Evolutionary conservation across 257 asterid species (phyloP).

Genomic region (Dorcoceras hygrometricum): DNA sequence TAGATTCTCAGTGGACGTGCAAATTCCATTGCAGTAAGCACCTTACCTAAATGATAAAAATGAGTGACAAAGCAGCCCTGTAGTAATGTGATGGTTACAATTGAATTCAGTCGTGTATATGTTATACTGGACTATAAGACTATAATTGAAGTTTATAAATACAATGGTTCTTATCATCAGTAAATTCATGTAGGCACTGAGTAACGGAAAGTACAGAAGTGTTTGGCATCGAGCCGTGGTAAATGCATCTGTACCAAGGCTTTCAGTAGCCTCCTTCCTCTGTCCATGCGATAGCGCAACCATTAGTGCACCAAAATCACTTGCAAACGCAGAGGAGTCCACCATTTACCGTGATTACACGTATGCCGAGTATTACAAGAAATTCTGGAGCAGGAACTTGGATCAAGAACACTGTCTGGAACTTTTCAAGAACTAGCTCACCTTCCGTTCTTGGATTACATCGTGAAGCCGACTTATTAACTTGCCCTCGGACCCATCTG

Average conservation of each 20-base stretch:
- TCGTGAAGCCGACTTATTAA: background rate
- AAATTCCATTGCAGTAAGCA: background rate
- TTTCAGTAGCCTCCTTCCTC: constrained; percentile 85
- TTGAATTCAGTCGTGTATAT: background rate
- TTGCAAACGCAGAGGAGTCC: constrained; percentile 34
- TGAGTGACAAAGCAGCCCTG: background rate
- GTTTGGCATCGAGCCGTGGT: constrained; percentile 93
- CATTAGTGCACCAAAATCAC: constrained; percentile 67
- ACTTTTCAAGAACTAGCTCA: constrained; percentile 54
- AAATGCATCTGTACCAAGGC: constrained; percentile 54
- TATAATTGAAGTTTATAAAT: background rate
- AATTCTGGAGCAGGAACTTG: constrained; percentile 84
- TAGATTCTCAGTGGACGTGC: background rate
- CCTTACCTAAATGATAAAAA: background rate
- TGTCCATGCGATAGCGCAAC: constrained; percentile 67
- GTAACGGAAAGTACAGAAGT: constrained; percentile 78
- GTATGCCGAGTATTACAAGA: constrained; percentile 71
- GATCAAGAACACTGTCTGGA: constrained; percentile 82
- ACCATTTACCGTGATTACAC: constrained; percentile 58
- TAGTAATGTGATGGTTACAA: background rate
- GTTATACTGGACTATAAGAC: background rate
- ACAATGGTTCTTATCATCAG: constrained; percentile 4
- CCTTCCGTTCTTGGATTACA: background rate
- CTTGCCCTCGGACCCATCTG: background rate
- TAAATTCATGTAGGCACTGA: constrained; percentile 51